Percentiles rank a stretch among this genome's conserved stretches.
phyloP scores from a whole-genome alignment of 208 protist genomes.

The Tritrichomonas musculus region DNA sequence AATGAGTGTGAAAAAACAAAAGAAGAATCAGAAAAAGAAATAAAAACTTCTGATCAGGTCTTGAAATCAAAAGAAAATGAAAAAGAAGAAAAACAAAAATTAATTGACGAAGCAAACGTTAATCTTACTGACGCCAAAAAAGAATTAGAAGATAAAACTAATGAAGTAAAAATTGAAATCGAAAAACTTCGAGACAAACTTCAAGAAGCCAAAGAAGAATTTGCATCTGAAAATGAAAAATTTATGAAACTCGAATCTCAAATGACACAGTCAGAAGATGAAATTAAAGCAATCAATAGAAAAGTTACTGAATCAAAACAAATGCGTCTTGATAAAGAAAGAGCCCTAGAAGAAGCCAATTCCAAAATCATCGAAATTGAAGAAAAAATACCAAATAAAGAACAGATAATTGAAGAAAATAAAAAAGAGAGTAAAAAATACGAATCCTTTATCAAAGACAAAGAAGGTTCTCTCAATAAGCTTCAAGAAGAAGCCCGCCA shows the following conservation, averaged over 20 bases:
- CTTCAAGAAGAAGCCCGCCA: neutral
- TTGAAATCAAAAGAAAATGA: neutral
- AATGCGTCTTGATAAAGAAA: neutral
- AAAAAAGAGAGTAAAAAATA: neutral
- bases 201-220: constrained; percentile 40
- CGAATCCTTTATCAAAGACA: neutral
- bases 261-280: neutral
- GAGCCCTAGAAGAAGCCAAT: neutral
- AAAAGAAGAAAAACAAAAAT: neutral
- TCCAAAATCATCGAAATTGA: neutral
- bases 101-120: neutral
- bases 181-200: constrained; percentile 36
- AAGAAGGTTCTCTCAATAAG: neutral
- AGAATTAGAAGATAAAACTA: neutral
- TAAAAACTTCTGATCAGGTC: neutral
- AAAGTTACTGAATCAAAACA: neutral
- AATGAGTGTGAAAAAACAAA: neutral
- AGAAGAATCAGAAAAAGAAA: neutral
- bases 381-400: neutral
- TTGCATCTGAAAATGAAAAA: neutral
- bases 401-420: neutral
- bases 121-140: constrained; percentile 30
- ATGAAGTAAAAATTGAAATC: constrained; percentile 34
- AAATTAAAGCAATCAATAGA: constrained; percentile 36
- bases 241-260: neutral